Evolutionary conservation across 202 grass and related monocot species (phyloP).

Genomic region (Bolboschoenoplectus hybrid): DNA sequence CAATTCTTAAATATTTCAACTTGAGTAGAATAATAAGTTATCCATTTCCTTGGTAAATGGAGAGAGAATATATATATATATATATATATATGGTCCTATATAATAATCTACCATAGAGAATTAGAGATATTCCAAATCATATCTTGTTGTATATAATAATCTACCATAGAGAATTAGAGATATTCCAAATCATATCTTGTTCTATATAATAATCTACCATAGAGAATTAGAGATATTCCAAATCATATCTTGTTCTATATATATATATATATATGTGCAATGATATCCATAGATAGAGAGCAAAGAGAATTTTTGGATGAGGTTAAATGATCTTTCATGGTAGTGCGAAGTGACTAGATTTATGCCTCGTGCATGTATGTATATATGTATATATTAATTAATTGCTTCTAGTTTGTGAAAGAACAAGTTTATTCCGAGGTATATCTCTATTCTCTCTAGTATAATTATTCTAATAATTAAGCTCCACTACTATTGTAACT

Average conservation of each 20-base stretch:
- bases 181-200: not conserved
- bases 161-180: not conserved
- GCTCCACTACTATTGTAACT: not conserved
- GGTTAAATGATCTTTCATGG: not conserved
- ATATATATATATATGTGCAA: not conserved
- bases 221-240: not conserved
- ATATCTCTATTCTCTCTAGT: not conserved
- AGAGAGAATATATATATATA: not conserved
- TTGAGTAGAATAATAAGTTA: not conserved
- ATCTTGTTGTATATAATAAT: not conserved
- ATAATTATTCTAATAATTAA: not conserved
- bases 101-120: no score
- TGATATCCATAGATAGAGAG: slow-evolving; percentile 1
- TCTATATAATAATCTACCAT: no score
- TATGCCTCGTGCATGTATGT: not conserved
- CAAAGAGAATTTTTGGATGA: not conserved
- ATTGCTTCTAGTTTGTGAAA: not conserved
- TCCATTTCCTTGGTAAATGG: not conserved
- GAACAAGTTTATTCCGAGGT: slow-evolving; percentile 9
- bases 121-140: not conserved
- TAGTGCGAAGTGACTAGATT: slow-evolving; percentile 3
- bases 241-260: not conserved
- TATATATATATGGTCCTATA: no score
- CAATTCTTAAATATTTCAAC: no score
- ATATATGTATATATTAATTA: not conserved